Evolutionary conservation across 1,284 basidiomycete species (phyloP), one percentile per base, ranked within the genome.

Genomic region (Rhodotorula sp.): DNA sequence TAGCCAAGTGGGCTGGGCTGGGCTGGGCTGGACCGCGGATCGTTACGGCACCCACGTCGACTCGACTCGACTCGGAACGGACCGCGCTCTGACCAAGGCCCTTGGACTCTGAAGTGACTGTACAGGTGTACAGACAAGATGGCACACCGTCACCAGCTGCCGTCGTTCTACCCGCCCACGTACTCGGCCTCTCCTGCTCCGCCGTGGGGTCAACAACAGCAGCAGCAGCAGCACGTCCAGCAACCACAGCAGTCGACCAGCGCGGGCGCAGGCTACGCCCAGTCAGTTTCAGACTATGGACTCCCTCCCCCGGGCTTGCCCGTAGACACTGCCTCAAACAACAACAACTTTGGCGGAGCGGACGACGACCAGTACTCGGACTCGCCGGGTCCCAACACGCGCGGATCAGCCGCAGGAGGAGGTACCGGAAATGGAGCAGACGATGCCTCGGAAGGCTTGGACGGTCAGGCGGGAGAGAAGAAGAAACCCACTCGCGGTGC

Each of bases 401-500:
- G 53, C 53, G n/a, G 26, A 15, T 44, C 4, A 24, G 42, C 29
- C 26, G 64, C 15, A 15, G 48, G 33, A 6, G 29, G 24, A 46
- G 61, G n/a, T n/a, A n/a, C 61, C 26, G 26, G 53, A 7, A 56
- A 24, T 17, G 26, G 24, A 22, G 60, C 20, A 10, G 26, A 30
- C 37, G 60, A 17, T 26, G 61, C 26, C 1, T 49, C 46, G 12
- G 60, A 37, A 22, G 54, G 29, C 3, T 14, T 18, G 29, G 68
- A 46, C 1, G 65, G 58, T 3, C 60, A 33, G 49, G 30, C 30
- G 6, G 48, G 46, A 0, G 76, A 72, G 42, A 78, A 78, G 71
- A 74, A 75, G 67, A 78, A 78, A 64, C 67, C 61, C 29, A 78
- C 73, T 46, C 57, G 77, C 26, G 76, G 76, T 12, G 73, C 71